phyloP scores from a whole-genome alignment of 768 basidiomycete genomes.

The Candolleomyces eurysporus region DNA sequence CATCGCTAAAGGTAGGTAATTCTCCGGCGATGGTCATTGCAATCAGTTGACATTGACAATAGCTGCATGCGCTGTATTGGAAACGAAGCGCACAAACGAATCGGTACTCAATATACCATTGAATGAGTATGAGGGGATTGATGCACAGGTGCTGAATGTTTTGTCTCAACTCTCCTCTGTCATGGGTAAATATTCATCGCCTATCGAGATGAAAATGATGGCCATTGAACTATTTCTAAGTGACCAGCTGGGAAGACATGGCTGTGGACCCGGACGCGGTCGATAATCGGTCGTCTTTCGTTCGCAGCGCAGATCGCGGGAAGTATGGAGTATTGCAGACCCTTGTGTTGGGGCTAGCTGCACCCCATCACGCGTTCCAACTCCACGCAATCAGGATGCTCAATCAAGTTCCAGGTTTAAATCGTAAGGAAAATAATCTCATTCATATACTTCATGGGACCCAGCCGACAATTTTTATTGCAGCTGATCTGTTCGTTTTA shows the following conservation, averaged over 20 bases:
- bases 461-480: neutral
- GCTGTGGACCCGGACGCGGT: neutral
- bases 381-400: conserved; percentile 2
- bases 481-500: neutral
- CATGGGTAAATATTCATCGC: neutral
- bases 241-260: neutral
- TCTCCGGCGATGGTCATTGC: neutral
- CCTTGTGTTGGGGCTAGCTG: neutral
- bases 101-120: neutral
- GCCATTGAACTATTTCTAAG: neutral
- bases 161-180: neutral
- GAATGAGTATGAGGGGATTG: neutral
- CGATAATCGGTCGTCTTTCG: neutral
- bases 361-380: neutral
- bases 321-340: neutral
- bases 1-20: neutral
- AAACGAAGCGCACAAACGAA: neutral
- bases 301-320: neutral
- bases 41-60: neutral
- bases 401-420: neutral
- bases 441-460: too few relatives aligned
- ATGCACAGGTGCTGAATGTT: neutral
- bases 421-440: neutral
- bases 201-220: neutral
- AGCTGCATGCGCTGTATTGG: neutral